Conservation (phyloP, 352 stramenopile genomes). For the Peronospora farinosa region DNA sequence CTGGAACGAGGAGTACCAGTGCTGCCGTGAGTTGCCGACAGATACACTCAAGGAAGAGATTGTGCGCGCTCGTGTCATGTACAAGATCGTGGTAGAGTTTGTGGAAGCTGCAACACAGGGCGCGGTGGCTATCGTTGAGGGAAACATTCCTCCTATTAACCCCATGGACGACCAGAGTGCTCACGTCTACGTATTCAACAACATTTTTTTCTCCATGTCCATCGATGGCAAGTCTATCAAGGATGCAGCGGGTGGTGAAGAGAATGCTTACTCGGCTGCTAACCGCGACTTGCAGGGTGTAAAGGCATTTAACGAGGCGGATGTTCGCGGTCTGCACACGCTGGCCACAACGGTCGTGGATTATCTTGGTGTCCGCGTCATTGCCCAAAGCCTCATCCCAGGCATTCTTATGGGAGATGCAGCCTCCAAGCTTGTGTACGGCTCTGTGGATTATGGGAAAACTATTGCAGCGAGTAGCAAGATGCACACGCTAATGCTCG, state of each 20-base stretch:
- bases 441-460: constrained; percentile 89
- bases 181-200: constrained; percentile 97
- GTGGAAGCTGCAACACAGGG: constrained; percentile 86
- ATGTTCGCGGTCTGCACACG: constrained; percentile 89
- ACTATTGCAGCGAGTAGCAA: constrained; percentile 87
- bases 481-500: constrained; percentile 88
- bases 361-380: constrained; percentile 90
- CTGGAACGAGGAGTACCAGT: constrained; percentile 97
- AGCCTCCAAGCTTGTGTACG: constrained; percentile 91
- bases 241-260: constrained; percentile 57
- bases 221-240: constrained; percentile 71
- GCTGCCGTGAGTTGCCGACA: constrained; percentile 75
- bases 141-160: constrained; percentile 94
- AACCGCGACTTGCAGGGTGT: constrained; percentile 89
- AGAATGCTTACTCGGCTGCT: constrained; percentile 77
- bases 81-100: constrained; percentile 95
- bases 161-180: constrained; percentile 89
- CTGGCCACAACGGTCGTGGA: constrained; percentile 93
- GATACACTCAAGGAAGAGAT: constrained; percentile 85
- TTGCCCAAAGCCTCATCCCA: constrained; percentile 94
- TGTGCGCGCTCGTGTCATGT: constrained; percentile 89
- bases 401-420: constrained; percentile 94
- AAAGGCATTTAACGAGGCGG: constrained; percentile 87
- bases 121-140: constrained; percentile 90
- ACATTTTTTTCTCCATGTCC: constrained; percentile 95